phyloP scores from a whole-genome alignment of 2,329 filamentous ascomycete species.

The Colletotrichum spinosum region DNA sequence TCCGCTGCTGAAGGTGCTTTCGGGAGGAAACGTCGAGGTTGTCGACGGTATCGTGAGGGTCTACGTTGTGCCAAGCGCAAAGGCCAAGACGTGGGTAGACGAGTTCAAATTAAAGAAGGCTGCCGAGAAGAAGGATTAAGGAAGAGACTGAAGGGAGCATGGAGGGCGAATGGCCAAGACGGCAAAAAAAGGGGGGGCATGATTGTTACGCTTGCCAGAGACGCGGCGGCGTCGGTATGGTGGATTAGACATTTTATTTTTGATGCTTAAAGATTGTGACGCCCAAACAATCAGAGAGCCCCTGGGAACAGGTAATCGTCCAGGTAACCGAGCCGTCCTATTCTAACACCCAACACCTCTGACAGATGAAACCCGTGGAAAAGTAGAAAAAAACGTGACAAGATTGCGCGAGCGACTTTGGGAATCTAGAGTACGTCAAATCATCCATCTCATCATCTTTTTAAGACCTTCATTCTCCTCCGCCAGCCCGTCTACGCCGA shows the following conservation, averaged over 20 bases:
- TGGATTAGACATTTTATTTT: not conserved
- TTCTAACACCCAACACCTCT: slow-evolving; percentile 10
- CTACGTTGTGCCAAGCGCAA: slow-evolving; percentile 80
- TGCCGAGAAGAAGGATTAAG: slow-evolving; percentile 49
- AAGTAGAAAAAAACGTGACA: slow-evolving; percentile 22
- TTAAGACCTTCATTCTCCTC: not conserved
- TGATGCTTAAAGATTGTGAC: slow-evolving; percentile 10
- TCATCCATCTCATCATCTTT: not conserved
- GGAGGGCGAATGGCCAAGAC: too few species aligned
- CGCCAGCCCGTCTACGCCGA: slow-evolving; percentile 47
- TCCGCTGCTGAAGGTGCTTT: slow-evolving; percentile 78
- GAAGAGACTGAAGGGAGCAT: too few species aligned
- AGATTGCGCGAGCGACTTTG: slow-evolving; percentile 23
- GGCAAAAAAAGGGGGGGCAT: too few species aligned
- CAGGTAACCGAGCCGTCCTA: slow-evolving; percentile 15
- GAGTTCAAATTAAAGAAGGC: slow-evolving; percentile 85
- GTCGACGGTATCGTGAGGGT: slow-evolving; percentile 88
- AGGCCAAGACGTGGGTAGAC: slow-evolving; percentile 80
- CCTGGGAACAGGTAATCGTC: not conserved
- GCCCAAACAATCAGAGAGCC: not conserved
- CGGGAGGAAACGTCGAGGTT: slow-evolving; percentile 83
- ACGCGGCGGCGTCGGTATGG: not conserved
- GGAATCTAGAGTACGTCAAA: slow-evolving; percentile 25
- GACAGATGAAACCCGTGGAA: slow-evolving; percentile 26
- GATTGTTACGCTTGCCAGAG: too few species aligned